Percentiles rank a stretch among this genome's conserved stretches.
These are phyloP conservation scores for Aspergillus neoniger DNA, from an alignment of 2,329 filamentous ascomycete species.

Conservation along the genomic window DNA sequence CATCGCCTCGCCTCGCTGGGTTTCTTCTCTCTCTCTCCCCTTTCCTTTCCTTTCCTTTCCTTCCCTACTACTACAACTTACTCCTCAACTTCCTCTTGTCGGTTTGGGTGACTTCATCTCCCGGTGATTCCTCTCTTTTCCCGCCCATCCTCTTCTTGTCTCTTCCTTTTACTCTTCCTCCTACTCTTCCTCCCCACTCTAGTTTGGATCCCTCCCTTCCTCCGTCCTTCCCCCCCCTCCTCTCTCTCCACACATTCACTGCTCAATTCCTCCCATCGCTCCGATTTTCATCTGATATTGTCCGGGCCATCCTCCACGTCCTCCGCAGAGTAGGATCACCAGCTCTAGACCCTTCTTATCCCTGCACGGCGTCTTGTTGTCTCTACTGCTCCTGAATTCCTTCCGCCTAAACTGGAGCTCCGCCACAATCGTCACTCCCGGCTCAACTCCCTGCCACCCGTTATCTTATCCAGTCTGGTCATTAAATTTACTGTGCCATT, in stretches of 20 bases:
- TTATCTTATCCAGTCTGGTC: slow-evolving; percentile 4
- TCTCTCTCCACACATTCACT: slow-evolving; percentile 13
- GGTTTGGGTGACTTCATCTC: too few relatives aligned
- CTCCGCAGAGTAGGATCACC: not conserved
- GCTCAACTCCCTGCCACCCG: slow-evolving; percentile 5
- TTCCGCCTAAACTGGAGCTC: slow-evolving; percentile 9
- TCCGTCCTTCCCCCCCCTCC: not conserved
- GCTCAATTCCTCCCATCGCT: slow-evolving; percentile 2
- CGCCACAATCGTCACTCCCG: slow-evolving; percentile 3
- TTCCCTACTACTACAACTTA: too few relatives aligned
- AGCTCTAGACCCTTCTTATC: not conserved
- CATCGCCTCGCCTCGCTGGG: not conserved
- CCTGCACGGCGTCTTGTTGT: not conserved
- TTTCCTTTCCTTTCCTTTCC: not conserved
- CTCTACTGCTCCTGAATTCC: not conserved
- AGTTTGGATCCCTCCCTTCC: not conserved
- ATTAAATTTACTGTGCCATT: not conserved
- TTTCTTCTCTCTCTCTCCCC: not conserved
- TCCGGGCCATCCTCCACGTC: not conserved
- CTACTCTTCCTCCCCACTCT: not conserved
- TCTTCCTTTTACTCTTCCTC: not conserved
- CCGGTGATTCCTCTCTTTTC: too few relatives aligned
- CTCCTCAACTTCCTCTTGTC: too few relatives aligned
- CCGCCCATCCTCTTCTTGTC: not conserved
- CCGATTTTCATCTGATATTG: not conserved